Evolutionary conservation across 2,329 filamentous ascomycete genomes (phyloP).

Genomic region (Parastagonospora avenae): DNA sequence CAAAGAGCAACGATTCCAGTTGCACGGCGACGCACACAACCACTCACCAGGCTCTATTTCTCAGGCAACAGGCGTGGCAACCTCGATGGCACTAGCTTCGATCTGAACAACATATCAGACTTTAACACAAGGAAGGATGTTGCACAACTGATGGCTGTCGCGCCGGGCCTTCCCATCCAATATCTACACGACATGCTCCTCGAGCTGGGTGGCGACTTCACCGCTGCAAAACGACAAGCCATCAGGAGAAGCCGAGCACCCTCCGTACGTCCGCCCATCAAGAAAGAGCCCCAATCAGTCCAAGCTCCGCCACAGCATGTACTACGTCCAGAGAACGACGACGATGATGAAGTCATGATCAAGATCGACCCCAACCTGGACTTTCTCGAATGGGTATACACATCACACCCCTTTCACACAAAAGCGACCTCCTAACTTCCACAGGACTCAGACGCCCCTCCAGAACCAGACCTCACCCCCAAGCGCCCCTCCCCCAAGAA

Average conservation of each 20-base stretch:
- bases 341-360: constrained; percentile 12
- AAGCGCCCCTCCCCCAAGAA: neutral
- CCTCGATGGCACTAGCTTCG: neutral
- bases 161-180: constrained; percentile 16
- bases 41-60: neutral
- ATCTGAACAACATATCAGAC: constrained; percentile 19
- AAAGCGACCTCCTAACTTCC: neutral
- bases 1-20: too few species aligned
- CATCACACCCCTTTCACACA: neutral
- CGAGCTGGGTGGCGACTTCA: constrained; percentile 11
- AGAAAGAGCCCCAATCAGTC: neutral
- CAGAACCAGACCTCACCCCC: neutral
- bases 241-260: constrained; percentile 4
- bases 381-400: constrained; percentile 16
- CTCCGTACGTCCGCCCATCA: neutral
- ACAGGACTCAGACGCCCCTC: neutral
- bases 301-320: neutral
- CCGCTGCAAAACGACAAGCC: constrained; percentile 5
- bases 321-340: neutral
- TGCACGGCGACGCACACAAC: too few species aligned
- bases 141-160: constrained; percentile 22
- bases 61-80: neutral
- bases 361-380: constrained; percentile 23
- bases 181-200: constrained; percentile 22
- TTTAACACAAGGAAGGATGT: constrained; percentile 17